Evolutionary conservation across 2,329 filamentous ascomycete species (phyloP), one percentile per base, ranked within the genome.

Genomic region (Botryotinia globosa): DNA sequence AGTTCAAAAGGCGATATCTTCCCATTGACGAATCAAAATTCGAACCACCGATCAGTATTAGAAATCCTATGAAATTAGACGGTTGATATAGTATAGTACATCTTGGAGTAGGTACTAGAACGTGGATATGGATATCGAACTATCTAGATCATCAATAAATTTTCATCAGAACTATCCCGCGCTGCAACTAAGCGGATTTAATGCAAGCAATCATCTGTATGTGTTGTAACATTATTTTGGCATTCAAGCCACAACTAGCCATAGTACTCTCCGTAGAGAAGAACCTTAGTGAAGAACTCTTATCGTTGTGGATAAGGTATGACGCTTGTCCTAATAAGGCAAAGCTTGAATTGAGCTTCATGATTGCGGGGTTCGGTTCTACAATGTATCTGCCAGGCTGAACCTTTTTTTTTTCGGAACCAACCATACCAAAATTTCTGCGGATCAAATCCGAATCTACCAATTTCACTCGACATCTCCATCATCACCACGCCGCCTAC

Each of bases 391-490:
- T 56, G 37, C 34, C 37, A 34, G 39, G 39, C 14, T 64, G 39
- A 29, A 39, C 16, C 34, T 29, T n/a, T 66, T 72, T 67, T 61
- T 58, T 61, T 72, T 72, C 70, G 70, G 42, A 66, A 42, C 70
- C 70, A 72, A 72, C 62, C 65, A 42, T 29, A 68, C 65, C 70
- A 70, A 70, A 70, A 70, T 70, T 64, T 70, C 58, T 70, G 54
- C 48, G 37, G 51, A 42, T 69, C 42, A 44, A 22, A 51, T 45
- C 58, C 37, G 32, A 63, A 70, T 62, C 56, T 62, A 42, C 12
- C n/a, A 48, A 39, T 44, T 67, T 72, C 22, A 58, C 48, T 72
- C 51, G 58, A 72, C 44, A 67, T 45, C 61, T 58, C 34, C 51
- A 65, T 51, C 32, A 32, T 34, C 42, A 37, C 34, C 16, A 29